A percentile compares a stretch with the other conserved stretches of the same genome.
phyloP scores from a whole-genome alignment of 768 basidiomycete species.

The Hygrophoropsis aurantiaca region DNA sequence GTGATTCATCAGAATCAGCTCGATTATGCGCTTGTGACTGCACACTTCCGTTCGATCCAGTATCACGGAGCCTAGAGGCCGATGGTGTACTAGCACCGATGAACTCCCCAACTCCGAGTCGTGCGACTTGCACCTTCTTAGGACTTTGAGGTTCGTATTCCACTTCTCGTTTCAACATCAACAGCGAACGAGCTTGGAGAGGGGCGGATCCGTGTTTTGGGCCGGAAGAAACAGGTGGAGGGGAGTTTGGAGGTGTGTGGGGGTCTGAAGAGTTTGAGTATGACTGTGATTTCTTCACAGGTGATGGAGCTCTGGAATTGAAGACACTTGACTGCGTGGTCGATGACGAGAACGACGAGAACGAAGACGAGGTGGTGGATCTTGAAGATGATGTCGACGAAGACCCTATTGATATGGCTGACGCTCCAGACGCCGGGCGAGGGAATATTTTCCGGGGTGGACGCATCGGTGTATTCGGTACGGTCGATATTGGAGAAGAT shows the following conservation, averaged over 20 bases:
- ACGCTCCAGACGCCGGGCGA: constrained; percentile 15
- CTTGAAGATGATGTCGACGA: constrained; percentile 22
- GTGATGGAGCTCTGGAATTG: constrained; percentile 38
- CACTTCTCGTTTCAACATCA: constrained; percentile 69
- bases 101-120: constrained; percentile 28
- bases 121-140: constrained; percentile 44
- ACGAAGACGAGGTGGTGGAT: constrained; percentile 26
- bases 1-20: not conserved
- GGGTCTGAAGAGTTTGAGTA: constrained; percentile 14
- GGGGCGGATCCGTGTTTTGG: constrained; percentile 19
- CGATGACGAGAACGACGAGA: constrained; percentile 40
- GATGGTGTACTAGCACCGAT: constrained; percentile 16
- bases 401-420: constrained; percentile 19
- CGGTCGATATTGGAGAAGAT: constrained; percentile 22
- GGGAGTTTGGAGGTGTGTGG: constrained; percentile 22
- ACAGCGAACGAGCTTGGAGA: constrained; percentile 48
- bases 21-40: not conserved
- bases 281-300: constrained; percentile 37
- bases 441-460: constrained; percentile 24
- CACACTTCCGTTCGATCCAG: not conserved
- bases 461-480: constrained; percentile 22
- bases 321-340: constrained; percentile 27
- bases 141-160: constrained; percentile 77
- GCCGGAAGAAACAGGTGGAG: constrained; percentile 24
- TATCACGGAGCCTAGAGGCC: constrained; percentile 11